Evolutionary conservation across 208 protist genomes (phyloP).

Genomic region (Crithidia bombi): DNA sequence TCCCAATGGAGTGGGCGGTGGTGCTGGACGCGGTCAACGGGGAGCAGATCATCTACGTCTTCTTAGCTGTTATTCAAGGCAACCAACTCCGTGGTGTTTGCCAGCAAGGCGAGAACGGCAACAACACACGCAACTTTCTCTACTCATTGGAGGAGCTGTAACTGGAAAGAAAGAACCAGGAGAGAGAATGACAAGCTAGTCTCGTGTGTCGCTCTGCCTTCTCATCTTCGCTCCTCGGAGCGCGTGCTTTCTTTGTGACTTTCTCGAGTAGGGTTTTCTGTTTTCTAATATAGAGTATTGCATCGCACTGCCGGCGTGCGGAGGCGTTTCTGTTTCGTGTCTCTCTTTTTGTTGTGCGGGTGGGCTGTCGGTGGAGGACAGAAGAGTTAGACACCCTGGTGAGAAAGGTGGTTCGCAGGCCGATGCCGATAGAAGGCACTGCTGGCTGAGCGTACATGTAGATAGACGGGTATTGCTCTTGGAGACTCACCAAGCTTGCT

Average conservation of each 20-base stretch:
- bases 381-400: neutral
- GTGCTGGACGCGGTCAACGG: constrained; percentile 55
- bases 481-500: neutral
- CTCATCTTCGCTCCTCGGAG: too few relatives aligned
- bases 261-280: too few relatives aligned
- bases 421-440: neutral
- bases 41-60: constrained; percentile 80
- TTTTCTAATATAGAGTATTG: too few relatives aligned
- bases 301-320: too few relatives aligned
- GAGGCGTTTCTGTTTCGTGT: too few relatives aligned
- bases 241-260: constrained; percentile 2
- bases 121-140: constrained; percentile 79
- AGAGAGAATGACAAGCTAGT: neutral
- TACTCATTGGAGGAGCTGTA: constrained; percentile 89
- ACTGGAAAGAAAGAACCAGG: neutral
- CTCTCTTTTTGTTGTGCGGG: too few relatives aligned
- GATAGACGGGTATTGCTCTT: neutral
- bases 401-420: neutral
- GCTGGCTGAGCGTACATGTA: neutral
- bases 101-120: constrained; percentile 53
- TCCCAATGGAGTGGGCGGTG: constrained; percentile 89
- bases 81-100: constrained; percentile 86
- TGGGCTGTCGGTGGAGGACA: neutral
- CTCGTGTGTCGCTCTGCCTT: neutral
- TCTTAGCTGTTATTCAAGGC: constrained; percentile 83